Evolutionary conservation across 202 grass and related monocot genomes (phyloP).

Genomic region (Digitaria exilis): DNA sequence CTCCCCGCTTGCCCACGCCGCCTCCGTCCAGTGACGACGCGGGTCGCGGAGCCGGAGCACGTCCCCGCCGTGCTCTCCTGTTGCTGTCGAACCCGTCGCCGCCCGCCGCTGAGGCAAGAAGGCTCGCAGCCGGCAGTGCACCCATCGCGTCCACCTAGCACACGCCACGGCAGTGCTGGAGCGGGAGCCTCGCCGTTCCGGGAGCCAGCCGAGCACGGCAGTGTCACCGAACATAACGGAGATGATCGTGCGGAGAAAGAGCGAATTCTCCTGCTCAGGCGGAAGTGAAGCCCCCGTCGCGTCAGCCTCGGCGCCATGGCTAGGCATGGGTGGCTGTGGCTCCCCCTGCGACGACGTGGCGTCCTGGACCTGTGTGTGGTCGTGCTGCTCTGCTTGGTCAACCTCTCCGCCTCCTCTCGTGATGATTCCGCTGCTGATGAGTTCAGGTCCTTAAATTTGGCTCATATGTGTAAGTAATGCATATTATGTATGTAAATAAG

Average conservation of each 20-base stretch:
- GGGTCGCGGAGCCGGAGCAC: slow-evolving; percentile 2
- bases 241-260: slow-evolving; percentile 71
- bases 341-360: not conserved
- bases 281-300: slow-evolving; percentile 42
- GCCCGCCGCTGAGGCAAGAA: not conserved
- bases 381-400: not conserved
- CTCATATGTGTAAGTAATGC: no score
- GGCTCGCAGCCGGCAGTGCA: slow-evolving; percentile 51
- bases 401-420: not conserved
- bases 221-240: slow-evolving; percentile 61
- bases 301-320: slow-evolving; percentile 56
- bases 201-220: not conserved
- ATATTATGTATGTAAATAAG: no score
- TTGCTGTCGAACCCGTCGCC: slow-evolving; percentile 16
- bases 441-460: no score
- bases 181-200: not conserved
- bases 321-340: not conserved
- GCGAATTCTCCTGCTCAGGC: slow-evolving; percentile 61
- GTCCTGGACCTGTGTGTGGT: not conserved
- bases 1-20: slow-evolving; percentile 15
- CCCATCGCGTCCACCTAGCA: slow-evolving; percentile 42
- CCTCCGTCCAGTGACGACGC: not conserved
- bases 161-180: not conserved
- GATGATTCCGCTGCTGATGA: not conserved
- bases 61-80: not conserved